Base-by-base conservation (phyloP, 2,329 filamentous ascomycete genomes). In the Triangularia setosa region DNA sequence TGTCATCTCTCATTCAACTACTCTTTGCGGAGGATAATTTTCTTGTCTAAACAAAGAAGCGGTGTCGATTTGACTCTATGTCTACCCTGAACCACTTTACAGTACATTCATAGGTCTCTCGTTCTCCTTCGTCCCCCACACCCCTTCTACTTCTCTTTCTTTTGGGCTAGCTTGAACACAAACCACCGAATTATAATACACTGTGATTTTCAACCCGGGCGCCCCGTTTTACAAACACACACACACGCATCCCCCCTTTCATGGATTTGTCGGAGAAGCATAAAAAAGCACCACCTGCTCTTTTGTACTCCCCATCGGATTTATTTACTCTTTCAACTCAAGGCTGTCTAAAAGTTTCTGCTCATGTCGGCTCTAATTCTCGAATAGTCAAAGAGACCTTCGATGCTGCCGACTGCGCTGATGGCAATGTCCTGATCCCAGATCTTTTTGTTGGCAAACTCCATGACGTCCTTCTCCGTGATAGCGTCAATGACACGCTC, bases 391-490 rank as follows among this genome's bases (percentile, higher is more conserved):
- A 90, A 84, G 64, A 90, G 79, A 76, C 88, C 94, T 86, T 98
- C 95, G 75, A 98, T 93, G 81, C 87, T 89, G 71, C 95, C 95
- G 70, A 98, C 91, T 33, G 94, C 95, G 77, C 89, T 93, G 78
- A 99, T 86, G 74, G 95, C 95, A 73, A 99, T 84, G 78, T 99
- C 95, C 81, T 94, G 90, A 81, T 99, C 95, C 95, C 95, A 99
- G 67, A 99, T 83, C 83, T 95, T 97, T 80, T 88, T 88, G 84
- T 91, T 90, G 74, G 94, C 94, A 77, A 98, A 99, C 74, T 90
- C 88, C 91, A 97, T 97, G 70, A 99, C 92, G 74, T 98, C 92
- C 85, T 96, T 96, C 80, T 93, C 93, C 70, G 92, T 92, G 76
- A 99, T 94, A 73, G 82, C 84, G 75, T 93, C 90, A 72, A 99